Conservation (phyloP, 305 asterid genomes). For the Fraxinus ornus region DNA sequence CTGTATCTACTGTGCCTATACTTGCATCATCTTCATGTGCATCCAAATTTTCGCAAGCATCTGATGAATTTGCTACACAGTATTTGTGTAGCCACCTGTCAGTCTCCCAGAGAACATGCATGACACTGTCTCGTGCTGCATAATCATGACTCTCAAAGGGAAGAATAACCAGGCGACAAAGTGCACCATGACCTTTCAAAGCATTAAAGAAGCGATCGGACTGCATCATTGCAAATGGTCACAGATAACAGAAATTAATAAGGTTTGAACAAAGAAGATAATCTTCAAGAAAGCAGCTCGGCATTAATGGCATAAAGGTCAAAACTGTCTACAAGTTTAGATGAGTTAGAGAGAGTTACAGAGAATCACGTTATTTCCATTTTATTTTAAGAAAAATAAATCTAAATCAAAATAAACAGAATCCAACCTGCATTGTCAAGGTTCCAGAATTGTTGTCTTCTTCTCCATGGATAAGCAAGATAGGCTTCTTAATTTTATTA, state of each 20-base stretch:
- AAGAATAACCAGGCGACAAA: constrained; percentile 81
- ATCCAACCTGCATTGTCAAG: constrained; percentile 85
- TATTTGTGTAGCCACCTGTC: constrained; percentile 86
- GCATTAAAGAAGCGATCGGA: constrained; percentile 94
- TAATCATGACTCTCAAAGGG: constrained; percentile 96
- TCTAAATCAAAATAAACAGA: constrained; percentile 10
- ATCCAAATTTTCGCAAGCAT: constrained; percentile 36
- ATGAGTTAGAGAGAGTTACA: background rate
- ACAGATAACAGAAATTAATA: background rate
- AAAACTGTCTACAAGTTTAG: background rate
- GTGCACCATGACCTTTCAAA: constrained; percentile 95
- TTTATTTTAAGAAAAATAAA: background rate
- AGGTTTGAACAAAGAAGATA: background rate
- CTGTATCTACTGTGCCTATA: constrained; percentile 33
- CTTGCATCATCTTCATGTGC: constrained; percentile 26
- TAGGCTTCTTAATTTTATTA: constrained; percentile 91
- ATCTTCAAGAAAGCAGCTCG: background rate
- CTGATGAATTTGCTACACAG: constrained; percentile 50
- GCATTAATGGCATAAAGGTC: background rate
- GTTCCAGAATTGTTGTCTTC: constrained; percentile 98
- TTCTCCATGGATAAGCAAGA: constrained; percentile 93
- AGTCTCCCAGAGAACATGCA: constrained; percentile 98
- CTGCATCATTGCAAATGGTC: constrained; percentile 40
- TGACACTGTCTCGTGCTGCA: constrained; percentile 93
- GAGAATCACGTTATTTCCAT: too few species aligned